Conservation (phyloP, 2,329 filamentous ascomycete genomes). For the Claviceps purpurea region DNA sequence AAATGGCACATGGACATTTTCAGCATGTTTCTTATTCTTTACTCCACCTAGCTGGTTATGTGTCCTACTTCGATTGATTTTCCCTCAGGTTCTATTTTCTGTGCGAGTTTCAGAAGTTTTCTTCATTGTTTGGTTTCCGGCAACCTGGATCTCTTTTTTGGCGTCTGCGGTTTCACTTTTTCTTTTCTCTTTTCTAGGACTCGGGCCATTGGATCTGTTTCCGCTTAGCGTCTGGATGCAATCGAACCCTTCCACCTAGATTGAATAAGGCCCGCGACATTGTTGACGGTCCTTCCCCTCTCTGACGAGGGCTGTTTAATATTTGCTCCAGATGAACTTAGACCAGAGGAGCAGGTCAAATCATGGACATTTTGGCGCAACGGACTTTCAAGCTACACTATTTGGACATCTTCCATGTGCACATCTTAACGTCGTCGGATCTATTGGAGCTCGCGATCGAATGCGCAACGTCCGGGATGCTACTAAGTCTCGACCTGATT, state of each 20-base stretch:
- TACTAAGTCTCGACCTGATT: background rate
- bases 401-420: background rate
- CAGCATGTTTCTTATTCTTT: background rate
- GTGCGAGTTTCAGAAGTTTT: slow-evolving; percentile 13
- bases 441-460: background rate
- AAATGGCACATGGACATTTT: background rate
- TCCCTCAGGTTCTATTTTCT: slow-evolving; percentile 15
- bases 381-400: background rate
- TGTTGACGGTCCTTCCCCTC: background rate
- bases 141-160: slow-evolving; percentile 14
- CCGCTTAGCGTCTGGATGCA: background rate
- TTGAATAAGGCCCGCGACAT: background rate
- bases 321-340: background rate
- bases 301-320: background rate
- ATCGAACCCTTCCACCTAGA: background rate
- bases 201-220: background rate
- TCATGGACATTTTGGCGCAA: background rate
- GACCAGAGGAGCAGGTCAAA: background rate
- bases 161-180: background rate
- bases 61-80: background rate
- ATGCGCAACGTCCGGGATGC: background rate
- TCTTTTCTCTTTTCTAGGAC: background rate
- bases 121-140: slow-evolving; percentile 11
- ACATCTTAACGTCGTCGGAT: background rate
- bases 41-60: background rate